phyloP scores from a whole-genome alignment of 2,329 filamentous ascomycete genomes.

The Pseudocercospora ulei region DNA sequence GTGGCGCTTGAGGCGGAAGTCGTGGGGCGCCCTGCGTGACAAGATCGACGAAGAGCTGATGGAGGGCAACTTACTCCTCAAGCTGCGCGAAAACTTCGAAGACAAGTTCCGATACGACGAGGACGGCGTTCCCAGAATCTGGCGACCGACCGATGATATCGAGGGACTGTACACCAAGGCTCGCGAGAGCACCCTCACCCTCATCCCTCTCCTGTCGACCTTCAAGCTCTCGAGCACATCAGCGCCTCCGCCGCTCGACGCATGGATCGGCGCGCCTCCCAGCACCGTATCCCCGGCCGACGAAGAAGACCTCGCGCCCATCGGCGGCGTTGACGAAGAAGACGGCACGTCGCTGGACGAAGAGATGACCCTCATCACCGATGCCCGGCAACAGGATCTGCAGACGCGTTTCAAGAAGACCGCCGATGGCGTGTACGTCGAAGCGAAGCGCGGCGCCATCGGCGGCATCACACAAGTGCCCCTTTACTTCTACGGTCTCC shows the following conservation, averaged over 20 bases:
- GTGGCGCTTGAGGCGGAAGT: slow-evolving; percentile 87
- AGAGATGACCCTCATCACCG: slow-evolving; percentile 88
- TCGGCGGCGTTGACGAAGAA: slow-evolving; percentile 88
- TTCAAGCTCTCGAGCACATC: slow-evolving; percentile 71
- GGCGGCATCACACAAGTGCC: slow-evolving; percentile 90
- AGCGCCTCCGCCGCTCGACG: slow-evolving; percentile 67
- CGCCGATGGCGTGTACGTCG: slow-evolving; percentile 92
- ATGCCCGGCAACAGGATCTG: slow-evolving; percentile 81
- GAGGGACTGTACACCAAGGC: slow-evolving; percentile 90
- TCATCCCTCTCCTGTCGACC: slow-evolving; percentile 78
- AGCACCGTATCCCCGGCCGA: slow-evolving; percentile 65
- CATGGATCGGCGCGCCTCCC: slow-evolving; percentile 73
- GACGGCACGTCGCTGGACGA: slow-evolving; percentile 81
- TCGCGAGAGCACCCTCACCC: slow-evolving; percentile 77
- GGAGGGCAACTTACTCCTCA: slow-evolving; percentile 90
- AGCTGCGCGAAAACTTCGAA: slow-evolving; percentile 95
- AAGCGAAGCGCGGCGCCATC: slow-evolving; percentile 93
- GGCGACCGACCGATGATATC: slow-evolving; percentile 93
- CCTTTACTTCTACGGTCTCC: slow-evolving; percentile 82
- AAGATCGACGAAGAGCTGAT: slow-evolving; percentile 96
- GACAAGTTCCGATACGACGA: slow-evolving; percentile 99
- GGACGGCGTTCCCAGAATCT: slow-evolving; percentile 85
- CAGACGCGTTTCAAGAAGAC: slow-evolving; percentile 96
- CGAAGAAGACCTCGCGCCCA: slow-evolving; percentile 78
- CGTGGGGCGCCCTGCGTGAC: slow-evolving; percentile 79